Evolutionary conservation across 1,284 basidiomycete genomes (phyloP).

Genomic region (Marasmius oreades): DNA sequence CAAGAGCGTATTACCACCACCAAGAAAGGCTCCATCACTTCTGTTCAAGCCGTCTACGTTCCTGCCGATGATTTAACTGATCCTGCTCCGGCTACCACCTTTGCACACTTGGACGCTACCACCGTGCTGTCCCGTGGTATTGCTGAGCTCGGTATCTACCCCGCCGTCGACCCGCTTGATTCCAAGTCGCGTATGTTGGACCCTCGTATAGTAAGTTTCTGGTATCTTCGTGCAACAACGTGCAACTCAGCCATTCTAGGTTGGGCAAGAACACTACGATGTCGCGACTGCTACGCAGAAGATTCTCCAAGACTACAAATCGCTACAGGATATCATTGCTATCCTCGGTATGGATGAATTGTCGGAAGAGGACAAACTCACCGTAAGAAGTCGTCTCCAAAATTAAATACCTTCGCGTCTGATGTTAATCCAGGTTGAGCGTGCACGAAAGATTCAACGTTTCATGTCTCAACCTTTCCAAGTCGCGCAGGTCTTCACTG

Average conservation of each 20-base stretch:
- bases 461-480: slow-evolving; percentile 99
- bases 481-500: slow-evolving; percentile 99
- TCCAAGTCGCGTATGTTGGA: slow-evolving; percentile 99
- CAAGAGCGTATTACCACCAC: slow-evolving; percentile 99
- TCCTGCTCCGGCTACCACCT: slow-evolving; percentile 98
- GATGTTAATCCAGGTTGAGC: slow-evolving; percentile 57
- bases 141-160: slow-evolving; percentile 99
- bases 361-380: slow-evolving; percentile 99
- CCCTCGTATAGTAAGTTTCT: slow-evolving; percentile 86
- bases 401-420: not conserved
- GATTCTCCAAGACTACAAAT: slow-evolving; percentile 99
- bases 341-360: slow-evolving; percentile 99
- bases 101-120: slow-evolving; percentile 99
- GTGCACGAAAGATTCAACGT: slow-evolving; percentile 89
- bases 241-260: slow-evolving; percentile 31
- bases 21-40: slow-evolving; percentile 99
- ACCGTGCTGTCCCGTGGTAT: slow-evolving; percentile 98
- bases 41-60: slow-evolving; percentile 99
- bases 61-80: slow-evolving; percentile 99
- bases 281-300: slow-evolving; percentile 96
- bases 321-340: slow-evolving; percentile 94
- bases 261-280: slow-evolving; percentile 89
- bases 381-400: slow-evolving; percentile 50
- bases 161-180: slow-evolving; percentile 98
- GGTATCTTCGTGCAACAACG: not conserved